Evolutionary conservation across 495 filamentous ascomycete species (phyloP), one percentile per base, ranked within the genome.

Genomic region (Terfezia claveryi): DNA sequence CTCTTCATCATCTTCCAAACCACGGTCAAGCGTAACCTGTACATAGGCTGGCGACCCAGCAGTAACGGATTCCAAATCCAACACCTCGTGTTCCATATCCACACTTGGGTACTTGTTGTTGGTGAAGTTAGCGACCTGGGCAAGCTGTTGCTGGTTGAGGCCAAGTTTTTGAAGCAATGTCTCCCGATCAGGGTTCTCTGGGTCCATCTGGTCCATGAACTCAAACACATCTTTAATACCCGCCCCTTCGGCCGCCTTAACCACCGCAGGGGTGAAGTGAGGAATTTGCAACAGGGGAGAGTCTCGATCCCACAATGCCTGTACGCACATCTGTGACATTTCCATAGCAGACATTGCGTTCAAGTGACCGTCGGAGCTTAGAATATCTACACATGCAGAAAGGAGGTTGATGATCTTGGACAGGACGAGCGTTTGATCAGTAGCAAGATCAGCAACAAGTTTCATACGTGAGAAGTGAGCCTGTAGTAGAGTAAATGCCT

Each of bases 281-380:
- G 91, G 91, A 60, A 99, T 94, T 70, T 99, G 91, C 72, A 93
- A 94, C 53, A 99, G 74, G 50, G 92, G 87, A 59, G 83, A 91
- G 68, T 99, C 91, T 23, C 87, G 82, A 71, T 96, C 87, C 91
- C 91, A 99, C 85, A 95, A 94, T 36, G 85, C 87, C 68, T 99
- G 91, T 17, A 99, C 87, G 55, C 89, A 83, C 91, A 99, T 99
- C 68, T 99, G 91, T 23, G 87, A 93, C 80, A 99, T 83, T 68
- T 99, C 91, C 91, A 99, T 99, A 27, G 92, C 91, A 61, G 80
- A 85, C 80, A 94, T 91, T 55, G 91, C 89, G 64, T 96, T 99
- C 52, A 96, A 69, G 57, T 96, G 88, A 51, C 89, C 92, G 55
- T 96, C 88, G 7, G 89, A 95, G 9, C 87, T 93, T 50, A 99